Conservation (phyloP, 2,329 filamentous ascomycete species). For the Fusarium staphyleae region DNA sequence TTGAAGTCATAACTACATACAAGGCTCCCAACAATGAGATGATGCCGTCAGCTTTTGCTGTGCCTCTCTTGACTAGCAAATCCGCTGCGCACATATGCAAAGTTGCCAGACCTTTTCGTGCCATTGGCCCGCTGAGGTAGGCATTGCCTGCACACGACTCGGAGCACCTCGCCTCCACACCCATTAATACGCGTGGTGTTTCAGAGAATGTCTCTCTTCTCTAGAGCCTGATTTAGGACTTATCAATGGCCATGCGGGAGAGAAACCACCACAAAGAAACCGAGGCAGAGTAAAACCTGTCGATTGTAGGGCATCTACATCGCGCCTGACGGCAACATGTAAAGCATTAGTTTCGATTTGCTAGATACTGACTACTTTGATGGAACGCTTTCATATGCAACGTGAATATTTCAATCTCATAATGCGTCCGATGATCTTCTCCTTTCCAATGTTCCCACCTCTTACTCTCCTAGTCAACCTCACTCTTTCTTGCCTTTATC, state of each 20-base stretch:
- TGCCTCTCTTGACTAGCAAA: too few relatives aligned
- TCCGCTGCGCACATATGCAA: background rate
- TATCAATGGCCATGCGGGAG: background rate
- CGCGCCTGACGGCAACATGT: background rate
- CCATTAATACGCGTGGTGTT: conserved; percentile 19
- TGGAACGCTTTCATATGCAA: background rate
- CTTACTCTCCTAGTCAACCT: background rate
- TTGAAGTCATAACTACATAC: too few relatives aligned
- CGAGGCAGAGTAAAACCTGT: too few relatives aligned
- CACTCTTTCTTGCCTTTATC: background rate
- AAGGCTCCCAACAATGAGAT: too few relatives aligned
- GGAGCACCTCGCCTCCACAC: conserved; percentile 21
- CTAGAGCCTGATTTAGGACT: background rate
- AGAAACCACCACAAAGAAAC: too few relatives aligned
- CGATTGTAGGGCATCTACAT: conserved; percentile 3
- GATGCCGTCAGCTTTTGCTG: too few relatives aligned
- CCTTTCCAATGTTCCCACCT: conserved; percentile 7
- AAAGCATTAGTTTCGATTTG: too few relatives aligned
- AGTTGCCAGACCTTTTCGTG: background rate
- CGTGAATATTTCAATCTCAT: conserved; percentile 35
- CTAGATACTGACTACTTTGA: too few relatives aligned
- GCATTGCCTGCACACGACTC: conserved; percentile 21
- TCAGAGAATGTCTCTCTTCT: conserved; percentile 23
- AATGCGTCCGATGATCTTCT: conserved; percentile 15
- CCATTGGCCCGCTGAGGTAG: conserved; percentile 2